Evolutionary conservation across 768 basidiomycete species (phyloP).

Genomic region (Kondoa malvinella): DNA sequence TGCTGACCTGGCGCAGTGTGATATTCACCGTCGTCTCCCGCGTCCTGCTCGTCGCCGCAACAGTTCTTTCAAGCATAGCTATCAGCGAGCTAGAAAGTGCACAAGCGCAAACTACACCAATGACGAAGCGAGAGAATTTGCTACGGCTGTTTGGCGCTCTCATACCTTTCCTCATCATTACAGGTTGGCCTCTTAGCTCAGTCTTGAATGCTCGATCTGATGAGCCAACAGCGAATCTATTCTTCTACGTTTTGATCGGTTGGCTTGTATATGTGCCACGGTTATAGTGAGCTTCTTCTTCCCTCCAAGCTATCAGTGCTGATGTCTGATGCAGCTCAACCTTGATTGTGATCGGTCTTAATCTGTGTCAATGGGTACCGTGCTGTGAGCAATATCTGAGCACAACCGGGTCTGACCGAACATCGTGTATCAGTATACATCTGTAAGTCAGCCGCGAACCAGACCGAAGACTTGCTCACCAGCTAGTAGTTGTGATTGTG

Average conservation of each 20-base stretch:
- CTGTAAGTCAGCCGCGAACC: neutral
- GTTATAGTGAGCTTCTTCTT: neutral
- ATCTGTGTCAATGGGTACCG: neutral
- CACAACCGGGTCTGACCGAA: neutral
- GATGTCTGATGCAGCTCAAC: neutral
- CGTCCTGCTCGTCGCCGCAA: neutral
- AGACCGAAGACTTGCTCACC: neutral
- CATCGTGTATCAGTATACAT: neutral
- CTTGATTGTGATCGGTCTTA: neutral
- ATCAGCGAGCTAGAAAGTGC: neutral
- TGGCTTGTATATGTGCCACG: neutral
- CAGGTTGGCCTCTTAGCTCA: neutral
- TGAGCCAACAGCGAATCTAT: neutral
- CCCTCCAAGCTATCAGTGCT: neutral
- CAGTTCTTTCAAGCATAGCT: neutral
- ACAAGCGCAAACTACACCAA: neutral
- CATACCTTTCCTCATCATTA: neutral
- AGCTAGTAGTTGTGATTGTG: slow-evolving; percentile 10
- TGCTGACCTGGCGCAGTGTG: neutral
- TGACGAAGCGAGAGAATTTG: neutral
- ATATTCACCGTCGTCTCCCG: neutral
- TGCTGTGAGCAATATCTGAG: neutral
- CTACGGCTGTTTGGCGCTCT: neutral
- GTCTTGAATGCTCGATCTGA: neutral
- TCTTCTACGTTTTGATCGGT: neutral